Percentiles rank a stretch among this genome's conserved stretches.
Conservation (phyloP, 345 rosid genomes). For the Dimocarpus longan region DNA sequence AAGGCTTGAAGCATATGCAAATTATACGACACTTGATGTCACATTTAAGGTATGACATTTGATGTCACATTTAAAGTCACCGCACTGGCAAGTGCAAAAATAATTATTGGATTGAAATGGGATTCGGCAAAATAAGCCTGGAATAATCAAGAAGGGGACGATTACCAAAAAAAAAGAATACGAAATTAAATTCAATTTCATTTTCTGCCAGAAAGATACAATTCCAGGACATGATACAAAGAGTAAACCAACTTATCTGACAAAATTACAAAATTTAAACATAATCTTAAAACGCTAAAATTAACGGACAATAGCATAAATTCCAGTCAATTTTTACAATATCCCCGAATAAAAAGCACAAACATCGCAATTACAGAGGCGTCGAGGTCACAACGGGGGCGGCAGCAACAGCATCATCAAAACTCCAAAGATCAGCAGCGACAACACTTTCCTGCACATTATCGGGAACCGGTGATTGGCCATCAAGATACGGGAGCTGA, state of each 20-base stretch:
- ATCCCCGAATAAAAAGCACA: no score
- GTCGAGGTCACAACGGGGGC: constrained; percentile 14
- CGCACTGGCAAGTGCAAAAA: background rate
- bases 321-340: background rate
- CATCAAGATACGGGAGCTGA: constrained; percentile 72
- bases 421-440: constrained; percentile 58
- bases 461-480: constrained; percentile 47
- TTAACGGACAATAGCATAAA: background rate
- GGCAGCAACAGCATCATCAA: constrained; percentile 43
- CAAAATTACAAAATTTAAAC: background rate
- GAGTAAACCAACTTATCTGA: background rate
- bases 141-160: background rate
- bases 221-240: background rate
- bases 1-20: background rate
- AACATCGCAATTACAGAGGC: constrained; percentile 11
- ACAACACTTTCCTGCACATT: constrained; percentile 50
- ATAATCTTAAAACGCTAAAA: background rate
- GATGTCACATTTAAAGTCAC: background rate
- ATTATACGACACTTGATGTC: background rate
- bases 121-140: background rate
- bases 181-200: background rate
- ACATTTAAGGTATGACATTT: background rate
- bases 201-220: background rate
- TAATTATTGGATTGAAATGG: background rate
- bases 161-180: background rate